Percentiles rank a stretch among this genome's conserved stretches.
These are phyloP conservation scores for Pythium insidiosum DNA, from an alignment of 352 stramenopile species.

Conservation along the genomic window DNA sequence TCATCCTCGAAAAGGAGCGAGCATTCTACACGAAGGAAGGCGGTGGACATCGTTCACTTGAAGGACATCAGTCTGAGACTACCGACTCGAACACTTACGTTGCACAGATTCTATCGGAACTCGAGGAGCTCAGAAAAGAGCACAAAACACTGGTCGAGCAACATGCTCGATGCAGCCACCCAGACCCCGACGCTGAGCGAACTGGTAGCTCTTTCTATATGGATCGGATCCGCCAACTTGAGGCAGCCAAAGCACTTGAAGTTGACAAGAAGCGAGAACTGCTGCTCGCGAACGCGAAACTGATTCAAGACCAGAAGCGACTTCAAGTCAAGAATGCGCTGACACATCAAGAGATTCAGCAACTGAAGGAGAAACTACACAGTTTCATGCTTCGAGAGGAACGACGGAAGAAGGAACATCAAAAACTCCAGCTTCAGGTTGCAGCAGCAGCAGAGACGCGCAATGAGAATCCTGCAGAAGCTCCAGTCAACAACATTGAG, in stretches of 20 bases:
- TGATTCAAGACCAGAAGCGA: conserved; percentile 58
- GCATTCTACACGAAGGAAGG: conserved; percentile 23
- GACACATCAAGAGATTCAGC: conserved; percentile 19
- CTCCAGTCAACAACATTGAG: conserved; percentile 14
- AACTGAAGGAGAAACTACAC: conserved; percentile 45
- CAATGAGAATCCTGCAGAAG: no score
- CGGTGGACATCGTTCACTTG: no score
- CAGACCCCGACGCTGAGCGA: neutral
- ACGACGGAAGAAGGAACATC: conserved; percentile 29
- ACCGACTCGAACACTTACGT: conserved; percentile 28
- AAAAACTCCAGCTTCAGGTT: conserved; percentile 9
- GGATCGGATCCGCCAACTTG: conserved; percentile 40
- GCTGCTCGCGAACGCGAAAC: conserved; percentile 53
- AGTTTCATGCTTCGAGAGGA: conserved; percentile 41
- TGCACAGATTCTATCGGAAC: conserved; percentile 26
- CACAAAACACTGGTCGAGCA: conserved; percentile 24
- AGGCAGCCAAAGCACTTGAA: conserved; percentile 29
- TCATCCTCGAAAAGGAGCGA: conserved; percentile 41
- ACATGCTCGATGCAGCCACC: neutral
- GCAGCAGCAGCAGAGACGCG: no score
- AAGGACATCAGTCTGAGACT: conserved; percentile 21
- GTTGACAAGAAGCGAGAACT: conserved; percentile 54
- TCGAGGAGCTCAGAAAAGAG: conserved; percentile 36
- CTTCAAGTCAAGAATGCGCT: conserved; percentile 27
- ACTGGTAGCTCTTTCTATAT: conserved; percentile 22